A percentile compares a stretch with the other conserved stretches of the same genome.
Evolutionary conservation across 163 green algal genomes (phyloP).

Genomic region (Prototheca wickerhamii): DNA sequence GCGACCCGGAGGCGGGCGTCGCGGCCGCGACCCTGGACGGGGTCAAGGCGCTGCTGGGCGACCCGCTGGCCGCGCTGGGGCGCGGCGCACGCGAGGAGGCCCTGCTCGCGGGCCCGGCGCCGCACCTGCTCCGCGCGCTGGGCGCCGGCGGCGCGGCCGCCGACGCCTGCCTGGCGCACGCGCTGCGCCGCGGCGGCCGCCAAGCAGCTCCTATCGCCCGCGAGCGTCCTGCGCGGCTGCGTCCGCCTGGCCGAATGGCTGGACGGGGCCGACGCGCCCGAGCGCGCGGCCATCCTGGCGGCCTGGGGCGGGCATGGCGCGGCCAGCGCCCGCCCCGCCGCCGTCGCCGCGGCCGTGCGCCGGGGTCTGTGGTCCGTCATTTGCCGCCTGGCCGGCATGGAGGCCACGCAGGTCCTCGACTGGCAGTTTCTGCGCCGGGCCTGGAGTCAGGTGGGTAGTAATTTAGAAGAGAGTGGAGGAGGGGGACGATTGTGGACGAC

Average conservation of each 20-base stretch:
- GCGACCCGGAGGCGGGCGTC: constrained; percentile 50
- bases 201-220: not conserved
- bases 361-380: constrained; percentile 44
- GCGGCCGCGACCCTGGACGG: constrained; percentile 29
- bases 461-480: too few relatives aligned
- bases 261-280: not conserved
- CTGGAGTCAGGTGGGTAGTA: constrained; percentile 16
- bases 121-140: constrained; percentile 37
- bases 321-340: not conserved
- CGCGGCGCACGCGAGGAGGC: constrained; percentile 23
- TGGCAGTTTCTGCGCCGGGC: constrained; percentile 62
- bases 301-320: constrained; percentile 5
- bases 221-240: not conserved
- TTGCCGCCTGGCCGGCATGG: constrained; percentile 46
- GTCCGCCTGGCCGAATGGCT: not conserved
- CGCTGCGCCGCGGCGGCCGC: constrained; percentile 1
- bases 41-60: constrained; percentile 33
- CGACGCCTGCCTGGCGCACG: constrained; percentile 13
- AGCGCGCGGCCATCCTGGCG: not conserved
- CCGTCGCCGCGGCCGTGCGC: constrained; percentile 8
- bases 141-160: constrained; percentile 4
- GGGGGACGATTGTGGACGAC: too few relatives aligned
- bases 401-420: constrained; percentile 41
- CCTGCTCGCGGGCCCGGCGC: constrained; percentile 27
- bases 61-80: constrained; percentile 18